These are phyloP conservation scores for Leishmania amazonensis DNA, from an alignment of 208 protist genomes.

Conservation along the genomic window DNA sequence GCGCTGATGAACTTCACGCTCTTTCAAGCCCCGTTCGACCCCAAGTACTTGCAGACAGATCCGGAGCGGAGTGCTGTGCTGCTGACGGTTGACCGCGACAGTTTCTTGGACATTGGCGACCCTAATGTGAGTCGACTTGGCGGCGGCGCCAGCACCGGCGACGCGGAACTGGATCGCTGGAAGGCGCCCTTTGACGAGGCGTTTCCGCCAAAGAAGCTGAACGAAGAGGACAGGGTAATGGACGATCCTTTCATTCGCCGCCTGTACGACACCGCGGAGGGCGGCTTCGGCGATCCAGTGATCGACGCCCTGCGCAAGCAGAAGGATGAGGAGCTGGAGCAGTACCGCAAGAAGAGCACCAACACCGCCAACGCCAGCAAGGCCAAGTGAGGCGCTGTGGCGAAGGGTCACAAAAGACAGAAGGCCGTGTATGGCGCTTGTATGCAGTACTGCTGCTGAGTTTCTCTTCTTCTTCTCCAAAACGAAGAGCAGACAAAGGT, in stretches of 20 bases:
- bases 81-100: conserved; percentile 76
- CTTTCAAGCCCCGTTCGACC: conserved; percentile 80
- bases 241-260: conserved; percentile 66
- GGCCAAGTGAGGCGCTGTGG: neutral
- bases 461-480: neutral
- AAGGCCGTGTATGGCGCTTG: neutral
- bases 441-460: neutral
- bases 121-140: conserved; percentile 39
- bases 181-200: conserved; percentile 71
- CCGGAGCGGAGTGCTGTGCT: conserved; percentile 64
- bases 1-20: conserved; percentile 72
- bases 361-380: conserved; percentile 13
- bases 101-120: conserved; percentile 84
- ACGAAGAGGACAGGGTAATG: conserved; percentile 38
- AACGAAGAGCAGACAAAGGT: neutral
- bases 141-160: conserved; percentile 49
- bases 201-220: conserved; percentile 59
- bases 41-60: conserved; percentile 73
- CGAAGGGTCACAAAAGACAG: neutral
- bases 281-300: conserved; percentile 74
- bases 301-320: conserved; percentile 84
- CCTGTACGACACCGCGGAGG: conserved; percentile 67
- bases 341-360: conserved; percentile 59
- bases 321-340: conserved; percentile 91
- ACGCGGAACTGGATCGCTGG: conserved; percentile 83